phyloP scores from a whole-genome alignment of 2,329 filamentous ascomycete genomes.

The Thermomyces lanuginosus region DNA sequence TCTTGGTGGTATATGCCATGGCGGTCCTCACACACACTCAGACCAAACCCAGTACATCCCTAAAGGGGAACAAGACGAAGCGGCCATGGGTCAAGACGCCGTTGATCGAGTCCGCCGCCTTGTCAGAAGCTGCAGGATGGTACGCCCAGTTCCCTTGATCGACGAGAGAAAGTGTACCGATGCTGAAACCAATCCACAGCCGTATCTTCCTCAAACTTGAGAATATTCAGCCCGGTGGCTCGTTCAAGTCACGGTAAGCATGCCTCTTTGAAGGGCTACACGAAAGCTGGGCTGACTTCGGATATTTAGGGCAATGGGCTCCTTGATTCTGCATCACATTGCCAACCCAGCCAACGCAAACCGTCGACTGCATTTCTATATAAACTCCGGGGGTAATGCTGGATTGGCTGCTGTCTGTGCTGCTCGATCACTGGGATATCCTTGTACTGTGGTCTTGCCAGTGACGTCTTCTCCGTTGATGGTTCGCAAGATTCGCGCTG shows the following conservation, averaged over 20 bases:
- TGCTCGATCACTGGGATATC: slow-evolving; percentile 45
- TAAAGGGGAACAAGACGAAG: neutral
- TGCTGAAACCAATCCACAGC: slow-evolving; percentile 18
- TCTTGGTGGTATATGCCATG: too few relatives aligned
- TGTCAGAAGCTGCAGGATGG: slow-evolving; percentile 59
- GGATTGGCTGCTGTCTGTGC: slow-evolving; percentile 67
- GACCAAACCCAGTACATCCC: neutral
- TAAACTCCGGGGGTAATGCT: slow-evolving; percentile 66
- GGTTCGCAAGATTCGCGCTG: slow-evolving; percentile 51
- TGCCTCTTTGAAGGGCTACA: neutral
- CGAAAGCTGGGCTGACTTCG: neutral
- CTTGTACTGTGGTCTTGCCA: slow-evolving; percentile 62
- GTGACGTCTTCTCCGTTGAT: slow-evolving; percentile 49
- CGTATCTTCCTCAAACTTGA: slow-evolving; percentile 76
- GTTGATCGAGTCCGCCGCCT: slow-evolving; percentile 46
- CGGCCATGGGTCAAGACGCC: slow-evolving; percentile 57
- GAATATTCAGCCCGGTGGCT: slow-evolving; percentile 67
- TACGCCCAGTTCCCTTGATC: slow-evolving; percentile 23
- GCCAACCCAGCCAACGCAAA: slow-evolving; percentile 24
- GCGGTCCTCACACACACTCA: too few relatives aligned
- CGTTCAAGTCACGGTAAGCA: slow-evolving; percentile 56
- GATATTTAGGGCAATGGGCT: slow-evolving; percentile 43
- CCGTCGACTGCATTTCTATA: slow-evolving; percentile 54
- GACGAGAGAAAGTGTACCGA: neutral
- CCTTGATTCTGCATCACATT: slow-evolving; percentile 45